Evolutionary conservation across 495 filamentous ascomycete genomes (phyloP).

Genomic region (Penicillium malachiteum): DNA sequence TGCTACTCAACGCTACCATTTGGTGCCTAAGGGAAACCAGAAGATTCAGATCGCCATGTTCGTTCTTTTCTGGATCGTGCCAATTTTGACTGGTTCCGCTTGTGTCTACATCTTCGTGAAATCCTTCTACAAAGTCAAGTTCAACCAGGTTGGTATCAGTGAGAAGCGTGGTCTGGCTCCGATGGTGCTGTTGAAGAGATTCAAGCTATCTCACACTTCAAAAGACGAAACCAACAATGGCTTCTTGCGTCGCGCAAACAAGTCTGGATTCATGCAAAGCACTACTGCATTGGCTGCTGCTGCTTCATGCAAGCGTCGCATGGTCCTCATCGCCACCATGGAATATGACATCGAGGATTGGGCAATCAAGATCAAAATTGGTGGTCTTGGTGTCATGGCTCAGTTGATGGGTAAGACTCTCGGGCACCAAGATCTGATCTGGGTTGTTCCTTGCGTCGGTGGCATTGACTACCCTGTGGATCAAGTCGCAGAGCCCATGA

Average conservation of each 20-base stretch:
- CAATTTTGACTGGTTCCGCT: slow-evolving; percentile 46
- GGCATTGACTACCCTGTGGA: slow-evolving; percentile 66
- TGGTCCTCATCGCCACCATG: slow-evolving; percentile 68
- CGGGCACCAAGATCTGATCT: slow-evolving; percentile 65
- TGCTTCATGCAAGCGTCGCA: slow-evolving; percentile 42
- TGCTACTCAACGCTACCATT: slow-evolving; percentile 45
- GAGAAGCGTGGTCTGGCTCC: slow-evolving; percentile 45
- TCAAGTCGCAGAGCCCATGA: slow-evolving; percentile 59
- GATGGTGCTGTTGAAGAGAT: slow-evolving; percentile 35
- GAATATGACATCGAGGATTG: slow-evolving; percentile 75
- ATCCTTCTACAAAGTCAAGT: slow-evolving; percentile 72
- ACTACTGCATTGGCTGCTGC: slow-evolving; percentile 42
- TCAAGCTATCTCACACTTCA: slow-evolving; percentile 17
- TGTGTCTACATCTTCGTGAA: slow-evolving; percentile 62
- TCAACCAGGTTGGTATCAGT: slow-evolving; percentile 63
- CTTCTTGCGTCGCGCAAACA: slow-evolving; percentile 33
- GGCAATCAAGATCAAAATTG: slow-evolving; percentile 72
- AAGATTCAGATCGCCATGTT: slow-evolving; percentile 56
- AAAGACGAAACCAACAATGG: slow-evolving; percentile 5
- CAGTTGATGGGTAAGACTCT: slow-evolving; percentile 71
- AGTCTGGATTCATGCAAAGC: slow-evolving; percentile 45
- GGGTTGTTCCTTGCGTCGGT: slow-evolving; percentile 71
- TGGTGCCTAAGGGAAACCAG: slow-evolving; percentile 52
- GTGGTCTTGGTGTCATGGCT: slow-evolving; percentile 68
- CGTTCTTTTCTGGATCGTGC: slow-evolving; percentile 55